Evolutionary conservation across 371 early-diverging fungal species (phyloP).

Genomic region (Mortierella sp.): DNA sequence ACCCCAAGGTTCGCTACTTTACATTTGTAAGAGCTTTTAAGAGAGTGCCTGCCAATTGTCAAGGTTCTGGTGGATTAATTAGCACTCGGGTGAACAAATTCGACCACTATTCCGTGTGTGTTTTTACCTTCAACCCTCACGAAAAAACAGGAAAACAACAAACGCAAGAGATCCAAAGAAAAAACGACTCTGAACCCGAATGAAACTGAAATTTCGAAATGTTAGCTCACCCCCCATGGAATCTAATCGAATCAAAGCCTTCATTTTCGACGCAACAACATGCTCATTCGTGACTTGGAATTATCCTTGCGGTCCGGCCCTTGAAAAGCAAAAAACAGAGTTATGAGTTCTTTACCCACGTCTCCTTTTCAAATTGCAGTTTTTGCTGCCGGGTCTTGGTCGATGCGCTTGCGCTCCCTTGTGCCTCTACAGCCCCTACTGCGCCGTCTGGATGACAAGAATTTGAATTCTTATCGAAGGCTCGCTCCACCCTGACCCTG

Average conservation of each 20-base stretch:
- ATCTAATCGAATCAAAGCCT: not conserved
- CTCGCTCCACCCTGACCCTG: constrained; percentile 48
- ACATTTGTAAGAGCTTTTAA: too few species aligned
- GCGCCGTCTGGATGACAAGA: constrained; percentile 58
- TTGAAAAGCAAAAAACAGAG: constrained; percentile 1
- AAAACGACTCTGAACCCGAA: not conserved
- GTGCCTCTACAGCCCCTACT: constrained; percentile 29
- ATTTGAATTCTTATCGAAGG: constrained; percentile 23
- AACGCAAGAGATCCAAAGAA: not conserved
- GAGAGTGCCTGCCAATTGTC: too few species aligned
- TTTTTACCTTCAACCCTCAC: not conserved
- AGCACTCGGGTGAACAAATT: not conserved
- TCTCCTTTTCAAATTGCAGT: constrained; percentile 58
- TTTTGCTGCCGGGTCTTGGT: constrained; percentile 45
- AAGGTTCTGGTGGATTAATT: too few species aligned
- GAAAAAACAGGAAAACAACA: not conserved
- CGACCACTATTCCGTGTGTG: not conserved
- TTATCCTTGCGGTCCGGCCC: not conserved
- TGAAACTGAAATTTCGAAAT: not conserved
- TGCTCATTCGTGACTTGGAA: not conserved
- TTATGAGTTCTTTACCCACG: constrained; percentile 19
- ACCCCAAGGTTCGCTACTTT: too few species aligned
- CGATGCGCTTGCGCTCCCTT: constrained; percentile 57
- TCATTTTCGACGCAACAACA: not conserved
- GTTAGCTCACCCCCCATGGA: not conserved